phyloP scores from a whole-genome alignment of 2,329 filamentous ascomycete genomes.

The Exophiala aquamarina region DNA sequence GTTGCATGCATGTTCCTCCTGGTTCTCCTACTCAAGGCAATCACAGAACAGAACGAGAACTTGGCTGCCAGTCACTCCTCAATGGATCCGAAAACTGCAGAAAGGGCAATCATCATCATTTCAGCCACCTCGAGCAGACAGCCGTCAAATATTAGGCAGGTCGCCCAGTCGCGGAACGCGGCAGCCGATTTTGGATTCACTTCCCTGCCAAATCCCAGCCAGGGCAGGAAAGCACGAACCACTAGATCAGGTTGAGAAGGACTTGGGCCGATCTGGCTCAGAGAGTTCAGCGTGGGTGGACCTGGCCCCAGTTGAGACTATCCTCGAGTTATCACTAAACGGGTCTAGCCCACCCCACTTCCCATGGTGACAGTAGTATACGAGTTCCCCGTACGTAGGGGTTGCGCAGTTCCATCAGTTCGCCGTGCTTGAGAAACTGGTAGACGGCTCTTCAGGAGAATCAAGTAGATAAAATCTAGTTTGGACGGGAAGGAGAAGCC shows the following conservation, averaged over 20 bases:
- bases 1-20: not conserved
- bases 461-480: constrained; percentile 5
- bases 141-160: not conserved
- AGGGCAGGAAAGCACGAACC: not conserved
- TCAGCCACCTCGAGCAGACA: constrained; percentile 13
- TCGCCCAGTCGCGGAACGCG: not conserved
- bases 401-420: not conserved
- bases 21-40: no score
- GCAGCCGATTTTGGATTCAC: not conserved
- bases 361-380: no score
- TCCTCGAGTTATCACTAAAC: not conserved
- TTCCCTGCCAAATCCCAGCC: not conserved
- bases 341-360: not conserved
- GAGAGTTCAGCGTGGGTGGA: no score
- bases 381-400: not conserved
- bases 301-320: no score
- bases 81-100: constrained; percentile 3
- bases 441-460: not conserved
- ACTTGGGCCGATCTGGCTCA: no score
- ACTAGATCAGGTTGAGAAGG: no score
- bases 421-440: not conserved
- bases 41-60: no score
- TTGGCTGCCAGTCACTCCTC: not conserved
- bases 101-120: not conserved
- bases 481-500: not conserved